Conservation (phyloP, 768 basidiomycete species). For the Cubamyces sp. region DNA sequence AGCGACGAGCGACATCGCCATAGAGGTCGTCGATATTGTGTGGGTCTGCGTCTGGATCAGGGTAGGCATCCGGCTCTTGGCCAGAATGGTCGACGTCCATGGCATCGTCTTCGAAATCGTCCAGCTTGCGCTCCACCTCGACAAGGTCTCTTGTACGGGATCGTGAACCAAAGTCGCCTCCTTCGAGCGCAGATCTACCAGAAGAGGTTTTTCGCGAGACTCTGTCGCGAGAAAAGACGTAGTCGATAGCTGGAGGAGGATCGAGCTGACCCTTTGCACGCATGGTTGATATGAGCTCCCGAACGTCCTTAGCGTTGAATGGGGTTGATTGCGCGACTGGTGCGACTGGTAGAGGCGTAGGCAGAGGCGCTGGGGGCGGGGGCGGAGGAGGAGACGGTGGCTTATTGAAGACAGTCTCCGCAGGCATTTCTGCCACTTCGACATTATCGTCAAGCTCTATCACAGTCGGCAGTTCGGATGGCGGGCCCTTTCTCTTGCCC, state of each 20-base stretch:
- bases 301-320: constrained; percentile 1
- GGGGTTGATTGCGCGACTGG: not conserved
- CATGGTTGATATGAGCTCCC: constrained; percentile 14
- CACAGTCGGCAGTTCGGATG: not conserved
- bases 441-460: constrained; percentile 6
- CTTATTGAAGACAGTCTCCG: not conserved
- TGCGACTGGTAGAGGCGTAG: not conserved
- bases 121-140: constrained; percentile 3
- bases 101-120: not conserved
- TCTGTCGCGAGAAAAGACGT: not conserved
- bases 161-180: not conserved
- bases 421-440: not conserved
- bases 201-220: not conserved
- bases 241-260: constrained; percentile 14
- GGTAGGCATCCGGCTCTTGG: not conserved
- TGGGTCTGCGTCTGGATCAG: not conserved
- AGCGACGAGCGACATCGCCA: constrained; percentile 14
- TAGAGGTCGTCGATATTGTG: constrained; percentile 24
- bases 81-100: constrained; percentile 7
- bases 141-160: constrained; percentile 2
- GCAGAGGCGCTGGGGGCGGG: too few relatives aligned
- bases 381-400: not conserved
- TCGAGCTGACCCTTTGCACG: constrained; percentile 20
- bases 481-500: too few relatives aligned
- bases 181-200: not conserved